phyloP scores from a whole-genome alignment of 148 eudicot genomes.

The Chenopodium suecicum region DNA sequence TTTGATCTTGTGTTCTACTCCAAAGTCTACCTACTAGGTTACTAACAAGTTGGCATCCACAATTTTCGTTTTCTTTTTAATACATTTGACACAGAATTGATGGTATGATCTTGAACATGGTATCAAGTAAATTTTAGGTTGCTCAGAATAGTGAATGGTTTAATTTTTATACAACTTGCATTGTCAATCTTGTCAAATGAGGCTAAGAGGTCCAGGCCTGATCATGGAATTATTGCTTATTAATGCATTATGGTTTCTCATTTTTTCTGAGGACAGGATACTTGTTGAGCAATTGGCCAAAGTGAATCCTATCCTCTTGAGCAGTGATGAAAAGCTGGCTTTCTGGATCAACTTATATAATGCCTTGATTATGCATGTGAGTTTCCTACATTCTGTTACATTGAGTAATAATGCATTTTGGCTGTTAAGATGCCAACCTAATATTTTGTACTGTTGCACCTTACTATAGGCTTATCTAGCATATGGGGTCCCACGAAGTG shows the following conservation, averaged over 20 bases:
- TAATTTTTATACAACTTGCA: background rate
- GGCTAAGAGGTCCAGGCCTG: background rate
- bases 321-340: constrained; percentile 37
- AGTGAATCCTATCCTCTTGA: constrained; percentile 38
- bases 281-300: constrained; percentile 41
- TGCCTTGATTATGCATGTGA: constrained; percentile 40
- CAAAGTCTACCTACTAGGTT: background rate
- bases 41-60: background rate
- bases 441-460: constrained; percentile 5
- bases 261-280: constrained; percentile 30
- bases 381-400: constrained; percentile 10
- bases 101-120: background rate
- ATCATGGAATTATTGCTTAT: constrained; percentile 13
- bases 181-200: background rate
- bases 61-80: background rate
- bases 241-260: constrained; percentile 7
- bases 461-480: constrained; percentile 37
- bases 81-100: background rate
- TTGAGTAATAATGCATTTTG: background rate
- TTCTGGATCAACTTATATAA: constrained; percentile 42
- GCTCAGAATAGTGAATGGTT: constrained; percentile 4
- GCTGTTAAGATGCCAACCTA: background rate
- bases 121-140: background rate
- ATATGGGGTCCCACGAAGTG: constrained; percentile 38
- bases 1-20: background rate